A percentile compares a stretch with the other conserved stretches of the same genome.
Conservation (phyloP, 306 rosid species). For the Luffa acutangula region DNA sequence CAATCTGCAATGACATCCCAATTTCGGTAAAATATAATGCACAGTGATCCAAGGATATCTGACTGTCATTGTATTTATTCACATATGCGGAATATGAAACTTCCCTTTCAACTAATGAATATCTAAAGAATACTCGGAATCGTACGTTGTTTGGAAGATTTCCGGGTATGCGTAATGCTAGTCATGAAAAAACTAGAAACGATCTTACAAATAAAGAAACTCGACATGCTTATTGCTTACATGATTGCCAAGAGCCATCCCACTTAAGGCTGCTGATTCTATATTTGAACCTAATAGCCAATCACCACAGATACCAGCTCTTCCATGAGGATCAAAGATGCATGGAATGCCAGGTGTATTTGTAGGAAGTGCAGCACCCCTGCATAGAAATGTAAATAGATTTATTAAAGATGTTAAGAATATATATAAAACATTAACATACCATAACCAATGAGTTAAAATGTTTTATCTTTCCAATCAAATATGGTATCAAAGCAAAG, state of each 20-base stretch:
- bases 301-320: slow-evolving; percentile 94
- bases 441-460: background rate
- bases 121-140: background rate
- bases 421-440: background rate
- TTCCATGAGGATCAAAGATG: slow-evolving; percentile 78
- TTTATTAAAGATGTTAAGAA: background rate
- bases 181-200: background rate
- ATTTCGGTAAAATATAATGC: background rate
- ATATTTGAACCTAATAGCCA: slow-evolving; percentile 88
- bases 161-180: background rate
- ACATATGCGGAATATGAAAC: background rate
- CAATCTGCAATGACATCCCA: slow-evolving; percentile 41
- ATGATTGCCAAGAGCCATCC: slow-evolving; percentile 73
- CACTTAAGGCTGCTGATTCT: slow-evolving; percentile 85
- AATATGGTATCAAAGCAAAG: background rate
- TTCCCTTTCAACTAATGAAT: background rate
- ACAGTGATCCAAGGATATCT: background rate
- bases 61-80: background rate
- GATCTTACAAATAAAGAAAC: background rate
- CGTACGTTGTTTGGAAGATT: background rate
- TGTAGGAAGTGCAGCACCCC: slow-evolving; percentile 96
- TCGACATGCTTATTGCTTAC: slow-evolving; percentile 39
- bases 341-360: slow-evolving; percentile 74
- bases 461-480: background rate
- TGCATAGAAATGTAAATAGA: slow-evolving; percentile 18